These are phyloP conservation scores for Fusarium dimerum DNA, from an alignment of 2,329 filamentous ascomycete genomes.

Conservation along the genomic window DNA sequence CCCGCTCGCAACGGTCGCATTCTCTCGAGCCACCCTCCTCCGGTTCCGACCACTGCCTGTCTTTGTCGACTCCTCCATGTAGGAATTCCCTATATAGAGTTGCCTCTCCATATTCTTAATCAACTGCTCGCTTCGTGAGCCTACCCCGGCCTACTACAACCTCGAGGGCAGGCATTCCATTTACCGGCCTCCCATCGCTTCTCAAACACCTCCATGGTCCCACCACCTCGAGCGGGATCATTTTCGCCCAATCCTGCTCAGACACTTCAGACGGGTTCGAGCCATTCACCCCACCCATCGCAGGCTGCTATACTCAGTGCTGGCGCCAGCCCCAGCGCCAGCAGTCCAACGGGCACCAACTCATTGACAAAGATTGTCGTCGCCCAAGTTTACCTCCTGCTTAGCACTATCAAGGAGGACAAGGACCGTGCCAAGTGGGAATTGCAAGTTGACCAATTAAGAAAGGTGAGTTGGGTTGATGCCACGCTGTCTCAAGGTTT, in stretches of 20 bases:
- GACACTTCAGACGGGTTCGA: constrained; percentile 56
- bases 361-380: constrained; percentile 90
- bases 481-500: not conserved
- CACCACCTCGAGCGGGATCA: constrained; percentile 62
- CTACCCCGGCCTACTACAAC: constrained; percentile 34
- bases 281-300: constrained; percentile 58
- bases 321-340: constrained; percentile 62
- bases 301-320: constrained; percentile 59
- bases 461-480: constrained; percentile 64
- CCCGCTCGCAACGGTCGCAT: constrained; percentile 23
- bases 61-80: constrained; percentile 34
- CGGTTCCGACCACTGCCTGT: constrained; percentile 16
- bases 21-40: constrained; percentile 14
- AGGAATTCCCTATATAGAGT: constrained; percentile 31
- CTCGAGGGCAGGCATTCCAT: constrained; percentile 39
- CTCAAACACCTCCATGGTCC: constrained; percentile 55
- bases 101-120: constrained; percentile 29
- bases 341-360: constrained; percentile 62
- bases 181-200: constrained; percentile 31
- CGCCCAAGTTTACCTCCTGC: constrained; percentile 90
- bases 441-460: constrained; percentile 84
- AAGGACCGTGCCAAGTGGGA: constrained; percentile 91
- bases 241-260: constrained; percentile 64
- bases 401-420: constrained; percentile 94
- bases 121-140: constrained; percentile 33